These are phyloP conservation scores for Fusarium sublunatum DNA, from an alignment of 2,329 filamentous ascomycete genomes.

Conservation along the genomic window DNA sequence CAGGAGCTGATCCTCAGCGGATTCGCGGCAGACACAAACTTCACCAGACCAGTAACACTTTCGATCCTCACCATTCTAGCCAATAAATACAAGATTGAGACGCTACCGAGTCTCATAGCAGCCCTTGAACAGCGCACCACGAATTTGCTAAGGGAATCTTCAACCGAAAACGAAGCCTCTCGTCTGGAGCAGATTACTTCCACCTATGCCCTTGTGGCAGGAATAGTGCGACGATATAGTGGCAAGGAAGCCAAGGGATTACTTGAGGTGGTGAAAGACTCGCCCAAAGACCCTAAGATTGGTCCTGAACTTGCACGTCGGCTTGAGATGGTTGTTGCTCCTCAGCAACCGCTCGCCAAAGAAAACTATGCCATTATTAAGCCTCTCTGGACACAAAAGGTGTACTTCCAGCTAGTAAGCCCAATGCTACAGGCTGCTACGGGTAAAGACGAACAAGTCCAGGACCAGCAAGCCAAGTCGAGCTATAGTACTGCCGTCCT, in stretches of 20 bases:
- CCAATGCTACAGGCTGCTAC: slow-evolving; percentile 59
- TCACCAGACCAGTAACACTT: slow-evolving; percentile 46
- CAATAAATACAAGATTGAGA: slow-evolving; percentile 59
- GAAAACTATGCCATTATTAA: slow-evolving; percentile 58
- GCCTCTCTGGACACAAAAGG: slow-evolving; percentile 61
- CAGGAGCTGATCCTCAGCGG: slow-evolving; percentile 51
- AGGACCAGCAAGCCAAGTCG: slow-evolving; percentile 47
- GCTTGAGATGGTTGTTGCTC: slow-evolving; percentile 57
- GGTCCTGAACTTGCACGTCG: slow-evolving; percentile 57
- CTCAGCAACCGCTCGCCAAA: slow-evolving; percentile 53
- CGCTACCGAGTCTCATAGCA: slow-evolving; percentile 42
- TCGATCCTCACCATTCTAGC: slow-evolving; percentile 56
- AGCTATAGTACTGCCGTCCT: slow-evolving; percentile 62
- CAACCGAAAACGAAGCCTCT: slow-evolving; percentile 13
- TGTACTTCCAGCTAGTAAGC: slow-evolving; percentile 59
- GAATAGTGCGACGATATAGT: slow-evolving; percentile 54
- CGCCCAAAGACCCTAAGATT: slow-evolving; percentile 48
- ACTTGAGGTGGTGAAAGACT: slow-evolving; percentile 52
- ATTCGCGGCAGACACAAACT: slow-evolving; percentile 28
- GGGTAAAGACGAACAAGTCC: slow-evolving; percentile 44
- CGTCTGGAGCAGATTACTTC: slow-evolving; percentile 48
- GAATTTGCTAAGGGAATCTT: slow-evolving; percentile 31
- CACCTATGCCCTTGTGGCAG: slow-evolving; percentile 52
- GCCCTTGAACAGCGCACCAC: slow-evolving; percentile 45
- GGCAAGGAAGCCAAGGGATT: slow-evolving; percentile 51